Conservation (phyloP, 116 monocot species). For the Dioscorea cayenensis region DNA sequence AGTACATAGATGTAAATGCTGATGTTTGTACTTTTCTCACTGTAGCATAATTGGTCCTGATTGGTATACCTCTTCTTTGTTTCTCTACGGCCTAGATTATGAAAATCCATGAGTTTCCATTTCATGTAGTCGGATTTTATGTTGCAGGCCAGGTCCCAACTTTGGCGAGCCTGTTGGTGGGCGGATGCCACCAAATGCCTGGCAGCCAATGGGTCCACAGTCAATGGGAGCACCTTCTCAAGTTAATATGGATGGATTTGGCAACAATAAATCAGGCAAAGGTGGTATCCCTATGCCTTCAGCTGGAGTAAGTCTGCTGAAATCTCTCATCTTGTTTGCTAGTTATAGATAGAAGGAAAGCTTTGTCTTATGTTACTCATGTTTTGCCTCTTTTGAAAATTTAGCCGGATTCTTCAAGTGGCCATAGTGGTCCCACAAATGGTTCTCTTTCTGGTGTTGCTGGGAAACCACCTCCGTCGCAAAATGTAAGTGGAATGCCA, state of each 20-base stretch:
- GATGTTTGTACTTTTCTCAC: too few relatives aligned
- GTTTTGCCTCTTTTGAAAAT: slow-evolving; percentile 3
- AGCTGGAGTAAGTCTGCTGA: slow-evolving; percentile 23
- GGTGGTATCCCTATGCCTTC: slow-evolving; percentile 27
- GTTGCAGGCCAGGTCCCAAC: slow-evolving; percentile 25
- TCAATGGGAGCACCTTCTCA: slow-evolving; percentile 34
- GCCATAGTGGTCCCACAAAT: slow-evolving; percentile 24
- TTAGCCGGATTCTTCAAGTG: slow-evolving; percentile 35
- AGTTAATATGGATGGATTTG: slow-evolving; percentile 34
- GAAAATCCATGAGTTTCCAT: neutral
- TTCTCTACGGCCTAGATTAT: too few relatives aligned
- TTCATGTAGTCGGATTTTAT: neutral
- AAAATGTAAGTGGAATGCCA: slow-evolving; percentile 25
- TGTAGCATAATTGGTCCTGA: too few relatives aligned
- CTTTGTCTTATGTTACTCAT: neutral
- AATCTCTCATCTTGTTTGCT: neutral
- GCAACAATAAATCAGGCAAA: slow-evolving; percentile 15
- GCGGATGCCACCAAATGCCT: slow-evolving; percentile 38
- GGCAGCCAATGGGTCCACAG: slow-evolving; percentile 48
- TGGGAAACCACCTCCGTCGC: slow-evolving; percentile 23
- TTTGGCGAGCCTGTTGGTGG: slow-evolving; percentile 53
- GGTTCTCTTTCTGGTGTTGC: slow-evolving; percentile 27
- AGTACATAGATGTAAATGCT: too few relatives aligned
- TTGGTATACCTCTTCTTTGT: too few relatives aligned
- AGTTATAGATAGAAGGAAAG: neutral